Evolutionary conservation across 176 grass and related monocot genomes (phyloP).

Genomic region (Eleusine coracana): DNA sequence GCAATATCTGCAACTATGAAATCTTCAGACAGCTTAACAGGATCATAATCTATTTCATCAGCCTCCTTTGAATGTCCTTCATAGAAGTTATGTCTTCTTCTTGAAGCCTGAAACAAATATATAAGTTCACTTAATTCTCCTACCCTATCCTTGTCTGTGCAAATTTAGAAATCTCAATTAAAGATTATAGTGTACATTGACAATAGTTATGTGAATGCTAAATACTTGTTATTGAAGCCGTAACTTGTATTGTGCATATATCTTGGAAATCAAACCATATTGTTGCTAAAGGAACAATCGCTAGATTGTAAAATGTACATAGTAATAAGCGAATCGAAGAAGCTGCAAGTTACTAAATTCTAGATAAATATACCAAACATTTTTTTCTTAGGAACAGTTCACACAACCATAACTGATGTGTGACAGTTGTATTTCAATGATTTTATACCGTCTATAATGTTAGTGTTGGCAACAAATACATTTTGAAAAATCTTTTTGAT

Average conservation of each 20-base stretch:
- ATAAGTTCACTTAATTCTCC: constrained; percentile 30
- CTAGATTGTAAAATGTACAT: constrained; percentile 7
- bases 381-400: neutral
- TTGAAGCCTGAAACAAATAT: constrained; percentile 63
- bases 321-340: neutral
- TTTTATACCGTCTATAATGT: neutral
- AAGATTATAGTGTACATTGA: constrained; percentile 6
- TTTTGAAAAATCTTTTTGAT: neutral
- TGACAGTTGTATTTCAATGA: neutral
- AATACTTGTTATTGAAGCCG: constrained; percentile 14
- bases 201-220: neutral
- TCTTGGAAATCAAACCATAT: neutral
- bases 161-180: constrained; percentile 13
- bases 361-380: neutral
- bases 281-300: constrained; percentile 9
- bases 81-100: constrained; percentile 53
- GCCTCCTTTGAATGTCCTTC: constrained; percentile 50
- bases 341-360: neutral
- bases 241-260: constrained; percentile 4
- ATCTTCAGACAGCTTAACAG: constrained; percentile 67
- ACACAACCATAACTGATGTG: neutral
- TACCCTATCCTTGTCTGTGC: neutral
- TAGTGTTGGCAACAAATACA: neutral
- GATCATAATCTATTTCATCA: constrained; percentile 52
- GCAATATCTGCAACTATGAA: constrained; percentile 64